These are phyloP conservation scores for Fusarium nygamai DNA, from an alignment of 2,329 filamentous ascomycete genomes.

Conservation along the genomic window DNA sequence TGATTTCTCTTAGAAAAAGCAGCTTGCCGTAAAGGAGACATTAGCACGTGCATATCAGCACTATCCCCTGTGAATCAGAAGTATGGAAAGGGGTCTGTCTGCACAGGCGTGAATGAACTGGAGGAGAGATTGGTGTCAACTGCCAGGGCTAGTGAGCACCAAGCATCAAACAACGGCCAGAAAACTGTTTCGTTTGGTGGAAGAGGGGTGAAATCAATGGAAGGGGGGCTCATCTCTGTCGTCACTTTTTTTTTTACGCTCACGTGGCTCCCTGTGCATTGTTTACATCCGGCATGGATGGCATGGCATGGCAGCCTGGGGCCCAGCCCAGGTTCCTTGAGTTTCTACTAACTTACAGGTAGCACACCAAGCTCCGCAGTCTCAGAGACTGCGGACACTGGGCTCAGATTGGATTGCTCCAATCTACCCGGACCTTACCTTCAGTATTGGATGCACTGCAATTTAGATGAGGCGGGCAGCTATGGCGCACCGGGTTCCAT, in stretches of 20 bases:
- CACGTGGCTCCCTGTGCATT: slow-evolving; percentile 29
- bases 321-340: not conserved
- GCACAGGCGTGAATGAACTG: slow-evolving; percentile 8
- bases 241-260: slow-evolving; percentile 28
- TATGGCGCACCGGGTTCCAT: slow-evolving; percentile 13
- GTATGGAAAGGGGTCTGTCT: not conserved
- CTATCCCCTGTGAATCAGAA: slow-evolving; percentile 4
- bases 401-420: not conserved
- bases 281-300: slow-evolving; percentile 13
- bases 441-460: not conserved
- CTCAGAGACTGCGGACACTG: not conserved
- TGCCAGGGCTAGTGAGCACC: slow-evolving; percentile 16
- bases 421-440: not conserved
- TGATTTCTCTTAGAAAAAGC: not conserved
- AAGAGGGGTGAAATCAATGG: slow-evolving; percentile 39
- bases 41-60: slow-evolving; percentile 6
- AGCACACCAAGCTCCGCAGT: not conserved
- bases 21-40: not conserved
- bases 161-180: not conserved
- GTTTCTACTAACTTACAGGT: slow-evolving; percentile 6
- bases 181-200: slow-evolving; percentile 32
- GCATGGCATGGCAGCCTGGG: slow-evolving; percentile 1
- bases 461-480: slow-evolving; percentile 24
- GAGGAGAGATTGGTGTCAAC: slow-evolving; percentile 18
- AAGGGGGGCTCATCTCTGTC: slow-evolving; percentile 24